Base-by-base conservation (phyloP, 768 basidiomycete species). In the Clitopilus passeckerianus region DNA sequence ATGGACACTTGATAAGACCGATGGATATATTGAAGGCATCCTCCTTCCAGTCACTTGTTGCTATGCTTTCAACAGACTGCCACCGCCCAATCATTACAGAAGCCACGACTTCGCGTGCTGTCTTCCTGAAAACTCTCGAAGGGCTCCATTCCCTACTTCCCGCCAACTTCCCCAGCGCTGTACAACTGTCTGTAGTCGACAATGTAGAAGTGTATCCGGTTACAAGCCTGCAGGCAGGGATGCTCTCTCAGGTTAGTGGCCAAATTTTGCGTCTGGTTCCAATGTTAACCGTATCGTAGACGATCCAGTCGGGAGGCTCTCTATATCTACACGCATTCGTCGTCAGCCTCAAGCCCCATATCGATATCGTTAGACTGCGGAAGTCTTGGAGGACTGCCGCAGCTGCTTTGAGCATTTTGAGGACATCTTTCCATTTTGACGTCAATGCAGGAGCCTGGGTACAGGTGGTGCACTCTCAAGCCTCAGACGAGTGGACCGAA, bases 341-440 rank as follows among this genome's bases (percentile, higher is more conserved):
- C 34, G 43, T 73, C 20, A 57, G 50, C 54, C 57, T 74, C 0
- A 18, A 58, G 20, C 27, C 57, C 10, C 57, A 59, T 15, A 64
- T 68, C 10, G 63, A 76, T 53, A 9, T 74, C 3, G 56, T 61
- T 3, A 68, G 64, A 7, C 64, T 81, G 24, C 67, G 63, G n/a
- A 62, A 58, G 10, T 73, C 78, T 9, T 81, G 80, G 78, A 64
- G 67, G 33, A 64, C 53, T 37, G 68, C 72, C 1, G 60, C 77
- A 33, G 37, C 62, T 10, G 60, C 62, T 27, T 64, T 77, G n/a
- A 70, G 74, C 41, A 77, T 81, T 37, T 68, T 82, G 46, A 74
- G 81, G 15, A 79, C 80, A 10, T 75, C 81, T 1, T 82, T 82
- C 64, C 76, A 80, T 63, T 79, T 80, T 59, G 61, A 72, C 16